A percentile compares a stretch with the other conserved stretches of the same genome.
Conservation (phyloP, 257 asterid genomes). For the Solanum pinnatisectum region DNA sequence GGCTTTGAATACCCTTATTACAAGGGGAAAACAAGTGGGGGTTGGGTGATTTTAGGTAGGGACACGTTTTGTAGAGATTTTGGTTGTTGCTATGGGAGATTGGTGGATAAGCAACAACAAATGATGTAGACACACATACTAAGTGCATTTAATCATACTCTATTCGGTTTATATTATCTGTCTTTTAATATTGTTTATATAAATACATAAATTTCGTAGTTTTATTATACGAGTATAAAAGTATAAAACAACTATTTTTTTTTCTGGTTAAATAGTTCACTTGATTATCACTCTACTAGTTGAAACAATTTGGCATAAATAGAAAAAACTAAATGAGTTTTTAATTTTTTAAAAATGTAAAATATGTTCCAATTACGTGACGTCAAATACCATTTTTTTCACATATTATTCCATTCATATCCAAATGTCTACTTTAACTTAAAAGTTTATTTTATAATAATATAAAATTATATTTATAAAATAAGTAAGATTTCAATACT, state of each 20-base stretch:
- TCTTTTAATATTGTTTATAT: not conserved
- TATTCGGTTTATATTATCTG: not conserved
- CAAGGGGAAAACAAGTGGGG: not conserved
- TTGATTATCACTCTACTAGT: not conserved
- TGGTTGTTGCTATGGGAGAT: not conserved
- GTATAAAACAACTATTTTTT: not conserved
- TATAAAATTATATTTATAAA: not conserved
- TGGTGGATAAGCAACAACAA: not conserved
- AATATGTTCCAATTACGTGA: not conserved
- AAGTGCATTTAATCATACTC: not conserved
- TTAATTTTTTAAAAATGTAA: not conserved
- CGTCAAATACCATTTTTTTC: not conserved
- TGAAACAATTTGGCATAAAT: not conserved
- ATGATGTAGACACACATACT: not conserved
- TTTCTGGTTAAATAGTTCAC: not conserved
- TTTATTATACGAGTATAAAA: not conserved
- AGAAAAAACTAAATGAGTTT: not conserved
- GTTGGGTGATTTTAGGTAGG: not conserved
- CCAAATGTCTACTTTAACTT: not conserved
- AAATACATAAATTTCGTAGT: not conserved
- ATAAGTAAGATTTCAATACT: not conserved
- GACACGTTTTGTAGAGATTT: not conserved
- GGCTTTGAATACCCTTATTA: not conserved
- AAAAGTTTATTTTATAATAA: not conserved
- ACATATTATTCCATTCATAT: not conserved